Base-by-base conservation (phyloP, 1,139 yeast genomes). In the Magnusiomyces fungicola region DNA sequence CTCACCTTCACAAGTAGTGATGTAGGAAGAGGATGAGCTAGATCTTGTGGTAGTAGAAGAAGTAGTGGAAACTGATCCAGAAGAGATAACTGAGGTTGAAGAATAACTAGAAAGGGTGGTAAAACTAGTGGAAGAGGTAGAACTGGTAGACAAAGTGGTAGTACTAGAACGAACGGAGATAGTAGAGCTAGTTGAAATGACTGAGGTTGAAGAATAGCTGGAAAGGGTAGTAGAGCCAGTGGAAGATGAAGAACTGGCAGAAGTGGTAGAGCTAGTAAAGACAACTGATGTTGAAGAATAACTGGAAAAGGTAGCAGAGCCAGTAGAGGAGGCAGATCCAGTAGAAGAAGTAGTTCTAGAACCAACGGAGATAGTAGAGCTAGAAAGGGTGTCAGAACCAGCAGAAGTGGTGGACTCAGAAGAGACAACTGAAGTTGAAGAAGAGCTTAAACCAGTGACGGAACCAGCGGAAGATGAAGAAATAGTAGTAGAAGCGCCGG, bases 381-480 rank as follows among this genome's bases (percentile, higher is more conserved):
- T 25, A 30, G 38, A 10, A 29, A 4, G 22, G 30, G 32, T 4
- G 39, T 27, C 23, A 29, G 48, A 24, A 30, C 44, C 18, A 19
- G 30, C 32, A 32, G 42, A 34, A 29, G 54, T 44, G 41, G 55
- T 41, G 22, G 49, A 9, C 9, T 43, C 29, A 42, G 53, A 33
- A 47, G 46, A 18, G 47, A 44, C 41, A 12, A 58, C 47, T n/a
- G 63, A 53, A 3, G 60, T 52, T n/a, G 58, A n/a, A n/a, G n/a
- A n/a, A n/a, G n/a, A n/a, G n/a, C n/a, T n/a, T n/a, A n/a, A n/a
- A n/a, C n/a, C n/a, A n/a, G n/a, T 14, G 12, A 22, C 47, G 24
- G 52, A 25, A 30, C 55, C 36, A 10, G n/a, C 16, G 21, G 40
- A 46, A 14, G 67, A 53, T 4, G 59, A 51, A n/a, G 59, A 5